phyloP scores from a whole-genome alignment of 306 rosid genomes.

The Parietaria judaica region DNA sequence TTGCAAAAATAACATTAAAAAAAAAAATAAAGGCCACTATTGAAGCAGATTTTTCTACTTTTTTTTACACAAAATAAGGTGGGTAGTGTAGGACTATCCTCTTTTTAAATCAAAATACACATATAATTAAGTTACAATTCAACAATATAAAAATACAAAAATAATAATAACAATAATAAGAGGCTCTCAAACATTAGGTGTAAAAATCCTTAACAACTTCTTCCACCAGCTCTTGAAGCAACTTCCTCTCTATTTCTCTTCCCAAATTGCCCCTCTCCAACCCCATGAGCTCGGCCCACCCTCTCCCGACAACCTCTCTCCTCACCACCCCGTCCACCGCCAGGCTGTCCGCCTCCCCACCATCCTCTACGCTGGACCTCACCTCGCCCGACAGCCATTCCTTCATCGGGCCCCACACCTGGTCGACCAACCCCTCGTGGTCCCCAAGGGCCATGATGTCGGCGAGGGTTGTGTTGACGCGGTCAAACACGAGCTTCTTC shows the following conservation, averaged over 20 bases:
- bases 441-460: constrained; percentile 48
- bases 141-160: constrained; percentile 3
- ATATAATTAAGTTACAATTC: constrained; percentile 30
- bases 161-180: not conserved
- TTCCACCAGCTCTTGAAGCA: constrained; percentile 74
- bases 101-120: constrained; percentile 36
- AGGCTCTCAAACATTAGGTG: constrained; percentile 27
- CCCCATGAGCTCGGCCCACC: constrained; percentile 53
- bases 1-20: constrained; percentile 2
- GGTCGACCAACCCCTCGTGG: constrained; percentile 41
- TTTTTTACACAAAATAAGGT: too few relatives aligned
- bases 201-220: constrained; percentile 55
- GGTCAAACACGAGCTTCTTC: constrained; percentile 73
- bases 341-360: constrained; percentile 61
- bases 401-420: constrained; percentile 58
- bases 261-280: constrained; percentile 62
- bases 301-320: constrained; percentile 61
- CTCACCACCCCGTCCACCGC: constrained; percentile 64
- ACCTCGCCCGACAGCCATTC: constrained; percentile 49
- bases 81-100: constrained; percentile 21
- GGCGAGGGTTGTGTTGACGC: constrained; percentile 46
- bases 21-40: not conserved
- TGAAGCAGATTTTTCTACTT: too few relatives aligned
- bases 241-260: constrained; percentile 51
- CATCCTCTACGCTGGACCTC: constrained; percentile 41